A percentile compares a stretch with the other conserved stretches of the same genome.
phyloP scores from a whole-genome alignment of 192 early-diverging fungal species.

The Mortierella antarctica region DNA sequence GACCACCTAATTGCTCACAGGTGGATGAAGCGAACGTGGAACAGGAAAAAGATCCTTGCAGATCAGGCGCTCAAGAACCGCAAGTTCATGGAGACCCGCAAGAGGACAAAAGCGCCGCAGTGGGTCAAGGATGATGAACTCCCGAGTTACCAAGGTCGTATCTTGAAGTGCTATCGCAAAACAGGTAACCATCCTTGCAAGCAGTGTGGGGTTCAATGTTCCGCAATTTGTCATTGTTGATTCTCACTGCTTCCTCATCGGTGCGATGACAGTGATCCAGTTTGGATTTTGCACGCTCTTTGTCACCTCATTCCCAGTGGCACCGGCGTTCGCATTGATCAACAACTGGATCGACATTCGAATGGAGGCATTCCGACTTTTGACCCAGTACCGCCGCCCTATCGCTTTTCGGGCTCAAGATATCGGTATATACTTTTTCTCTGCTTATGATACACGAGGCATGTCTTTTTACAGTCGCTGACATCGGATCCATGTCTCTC shows the following conservation, averaged over 20 bases:
- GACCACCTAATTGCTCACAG: neutral
- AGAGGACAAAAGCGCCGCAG: slow-evolving; percentile 31
- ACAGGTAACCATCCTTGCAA: slow-evolving; percentile 7
- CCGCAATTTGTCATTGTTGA: neutral
- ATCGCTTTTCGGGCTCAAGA: slow-evolving; percentile 45
- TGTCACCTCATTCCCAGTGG: slow-evolving; percentile 76
- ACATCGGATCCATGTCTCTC: neutral
- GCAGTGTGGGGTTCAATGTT: neutral
- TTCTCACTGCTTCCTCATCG: neutral
- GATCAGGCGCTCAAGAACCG: slow-evolving; percentile 24
- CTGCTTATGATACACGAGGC: neutral
- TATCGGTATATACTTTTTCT: slow-evolving; percentile 19
- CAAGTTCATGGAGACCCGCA: slow-evolving; percentile 11
- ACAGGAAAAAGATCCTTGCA: slow-evolving; percentile 38
- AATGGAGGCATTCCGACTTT: slow-evolving; percentile 56
- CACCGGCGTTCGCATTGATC: slow-evolving; percentile 71
- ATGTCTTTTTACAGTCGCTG: neutral
- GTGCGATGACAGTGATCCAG: slow-evolving; percentile 59
- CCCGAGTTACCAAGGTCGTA: slow-evolving; percentile 43
- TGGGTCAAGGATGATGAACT: slow-evolving; percentile 59
- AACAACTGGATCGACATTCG: slow-evolving; percentile 72
- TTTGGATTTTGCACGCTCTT: slow-evolving; percentile 79
- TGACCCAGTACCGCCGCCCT: slow-evolving; percentile 34
- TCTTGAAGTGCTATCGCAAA: slow-evolving; percentile 42
- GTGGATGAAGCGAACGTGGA: slow-evolving; percentile 35